Conservation (phyloP, 176 grass and related monocot species). For the Lolium multiflorum region DNA sequence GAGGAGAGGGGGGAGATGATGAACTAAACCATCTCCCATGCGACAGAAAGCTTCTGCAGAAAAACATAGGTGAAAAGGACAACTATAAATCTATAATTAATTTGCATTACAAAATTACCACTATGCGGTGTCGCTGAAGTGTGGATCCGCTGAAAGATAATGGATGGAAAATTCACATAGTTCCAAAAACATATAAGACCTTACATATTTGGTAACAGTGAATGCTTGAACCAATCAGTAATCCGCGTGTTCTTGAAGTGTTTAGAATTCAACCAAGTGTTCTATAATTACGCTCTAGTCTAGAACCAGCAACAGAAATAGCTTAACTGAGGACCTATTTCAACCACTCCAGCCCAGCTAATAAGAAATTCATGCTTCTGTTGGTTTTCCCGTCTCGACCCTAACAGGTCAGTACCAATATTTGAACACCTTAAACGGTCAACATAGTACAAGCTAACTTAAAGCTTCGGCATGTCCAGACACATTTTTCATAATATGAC, state of each 20-base stretch:
- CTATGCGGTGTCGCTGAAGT: background rate
- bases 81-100: background rate
- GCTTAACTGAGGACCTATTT: background rate
- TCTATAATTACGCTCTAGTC: background rate
- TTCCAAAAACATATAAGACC: background rate
- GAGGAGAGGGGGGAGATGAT: background rate
- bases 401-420: background rate
- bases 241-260: background rate
- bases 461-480: background rate
- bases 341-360: slow-evolving; percentile 16
- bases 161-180: background rate
- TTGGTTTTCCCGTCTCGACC: background rate
- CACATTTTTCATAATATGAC: background rate
- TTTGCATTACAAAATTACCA: background rate
- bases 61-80: background rate
- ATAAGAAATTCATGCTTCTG: background rate
- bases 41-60: background rate
- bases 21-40: background rate
- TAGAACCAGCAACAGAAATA: background rate
- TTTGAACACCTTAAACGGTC: background rate
- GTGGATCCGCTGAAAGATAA: background rate
- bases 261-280: background rate
- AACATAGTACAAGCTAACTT: background rate
- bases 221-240: slow-evolving; percentile 16
- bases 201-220: background rate